Evolutionary conservation across 1,139 yeast species (phyloP).

Genomic region (Geotrichum australiense): DNA sequence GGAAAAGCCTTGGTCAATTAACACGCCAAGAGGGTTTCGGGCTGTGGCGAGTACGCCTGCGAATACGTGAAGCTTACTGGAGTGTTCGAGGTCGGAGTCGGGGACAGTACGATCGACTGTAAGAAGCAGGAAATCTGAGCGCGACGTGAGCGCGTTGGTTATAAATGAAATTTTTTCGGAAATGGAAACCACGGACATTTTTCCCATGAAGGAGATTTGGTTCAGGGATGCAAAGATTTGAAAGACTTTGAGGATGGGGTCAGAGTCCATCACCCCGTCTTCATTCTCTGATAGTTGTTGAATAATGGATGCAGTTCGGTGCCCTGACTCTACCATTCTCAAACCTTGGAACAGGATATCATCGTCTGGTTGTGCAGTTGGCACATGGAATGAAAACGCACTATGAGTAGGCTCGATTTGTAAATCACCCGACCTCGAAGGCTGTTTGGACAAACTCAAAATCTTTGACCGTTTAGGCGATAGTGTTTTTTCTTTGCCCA

Average conservation of each 20-base stretch:
- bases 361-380: slow-evolving; percentile 16
- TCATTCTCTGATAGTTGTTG: slow-evolving; percentile 47
- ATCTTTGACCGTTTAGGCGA: too few relatives aligned
- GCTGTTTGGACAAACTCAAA: too few relatives aligned
- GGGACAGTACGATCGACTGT: slow-evolving; percentile 22
- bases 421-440: too few relatives aligned
- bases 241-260: slow-evolving; percentile 46
- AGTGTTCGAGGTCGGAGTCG: too few relatives aligned
- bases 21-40: slow-evolving; percentile 5
- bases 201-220: slow-evolving; percentile 45
- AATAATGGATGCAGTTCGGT: slow-evolving; percentile 59
- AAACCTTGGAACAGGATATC: slow-evolving; percentile 41
- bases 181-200: slow-evolving; percentile 45
- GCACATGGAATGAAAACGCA: slow-evolving; percentile 20
- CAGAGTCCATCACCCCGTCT: slow-evolving; percentile 39
- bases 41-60: slow-evolving; percentile 3
- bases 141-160: slow-evolving; percentile 9
- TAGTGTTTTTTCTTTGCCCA: slow-evolving; percentile 19
- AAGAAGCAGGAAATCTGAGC: slow-evolving; percentile 18
- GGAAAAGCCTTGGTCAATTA: slow-evolving; percentile 16
- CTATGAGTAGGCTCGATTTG: slow-evolving; percentile 9
- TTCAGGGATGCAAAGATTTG: slow-evolving; percentile 48
- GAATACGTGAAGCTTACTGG: slow-evolving; percentile 16
- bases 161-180: slow-evolving; percentile 34
- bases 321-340: slow-evolving; percentile 52